These are phyloP conservation scores for Penicillium lagena DNA, from an alignment of 495 filamentous ascomycete species.

Conservation along the genomic window DNA sequence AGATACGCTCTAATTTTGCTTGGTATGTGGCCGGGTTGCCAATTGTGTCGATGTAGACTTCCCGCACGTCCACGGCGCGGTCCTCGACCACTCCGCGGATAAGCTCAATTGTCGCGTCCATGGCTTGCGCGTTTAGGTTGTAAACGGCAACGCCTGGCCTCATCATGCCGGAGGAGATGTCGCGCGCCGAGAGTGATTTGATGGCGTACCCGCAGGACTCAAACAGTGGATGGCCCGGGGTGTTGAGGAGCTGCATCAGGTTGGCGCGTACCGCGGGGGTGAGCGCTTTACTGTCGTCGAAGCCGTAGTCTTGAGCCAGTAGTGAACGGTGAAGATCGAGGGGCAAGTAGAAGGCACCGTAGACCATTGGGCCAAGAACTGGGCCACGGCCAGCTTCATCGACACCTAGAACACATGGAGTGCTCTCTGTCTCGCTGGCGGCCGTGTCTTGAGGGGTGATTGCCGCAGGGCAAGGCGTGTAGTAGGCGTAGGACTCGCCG, in stretches of 20 bases:
- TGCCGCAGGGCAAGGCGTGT: constrained; percentile 59
- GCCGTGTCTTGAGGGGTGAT: constrained; percentile 33
- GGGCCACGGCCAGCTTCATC: constrained; percentile 96
- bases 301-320: constrained; percentile 69
- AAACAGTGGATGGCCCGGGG: constrained; percentile 54
- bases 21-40: constrained; percentile 79
- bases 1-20: constrained; percentile 72
- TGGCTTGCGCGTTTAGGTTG: constrained; percentile 96
- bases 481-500: constrained; percentile 79
- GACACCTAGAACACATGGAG: constrained; percentile 70
- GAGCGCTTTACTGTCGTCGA: constrained; percentile 88
- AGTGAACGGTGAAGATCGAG: constrained; percentile 58
- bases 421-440: constrained; percentile 17
- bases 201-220: constrained; percentile 75
- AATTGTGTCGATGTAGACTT: constrained; percentile 95
- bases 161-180: constrained; percentile 79
- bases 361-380: constrained; percentile 96
- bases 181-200: constrained; percentile 72
- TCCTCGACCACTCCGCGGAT: constrained; percentile 67
- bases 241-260: constrained; percentile 72
- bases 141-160: constrained; percentile 55
- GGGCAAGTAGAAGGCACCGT: constrained; percentile 84
- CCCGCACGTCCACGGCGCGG: constrained; percentile 67
- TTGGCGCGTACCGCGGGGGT: constrained; percentile 64
- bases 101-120: constrained; percentile 87